A percentile compares a stretch with the other conserved stretches of the same genome.
phyloP scores from a whole-genome alignment of 495 filamentous ascomycete species.

The Podospora conica region DNA sequence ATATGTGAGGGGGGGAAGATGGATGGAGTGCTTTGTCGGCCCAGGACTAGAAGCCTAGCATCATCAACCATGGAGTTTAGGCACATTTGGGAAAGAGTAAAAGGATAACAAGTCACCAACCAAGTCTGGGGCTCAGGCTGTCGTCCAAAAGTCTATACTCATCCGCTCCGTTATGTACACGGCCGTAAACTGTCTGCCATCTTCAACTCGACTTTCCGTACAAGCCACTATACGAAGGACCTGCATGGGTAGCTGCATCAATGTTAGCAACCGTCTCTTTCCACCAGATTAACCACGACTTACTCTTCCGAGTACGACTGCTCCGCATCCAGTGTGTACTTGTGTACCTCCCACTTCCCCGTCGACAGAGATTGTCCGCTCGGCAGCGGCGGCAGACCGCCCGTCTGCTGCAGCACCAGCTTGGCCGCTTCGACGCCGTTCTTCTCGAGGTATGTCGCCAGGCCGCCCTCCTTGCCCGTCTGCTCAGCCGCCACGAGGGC shows the following conservation, averaged over 20 bases:
- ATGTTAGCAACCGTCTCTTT: constrained; percentile 18
- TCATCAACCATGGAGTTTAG: neutral
- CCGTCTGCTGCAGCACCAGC: constrained; percentile 57
- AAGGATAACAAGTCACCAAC: neutral
- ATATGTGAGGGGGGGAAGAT: neutral
- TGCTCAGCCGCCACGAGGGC: constrained; percentile 75
- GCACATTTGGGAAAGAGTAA: neutral
- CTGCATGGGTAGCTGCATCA: constrained; percentile 34
- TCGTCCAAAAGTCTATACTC: constrained; percentile 8
- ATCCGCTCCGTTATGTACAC: constrained; percentile 16
- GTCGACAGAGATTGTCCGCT: constrained; percentile 49
- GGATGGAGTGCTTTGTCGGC: neutral
- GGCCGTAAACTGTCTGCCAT: neutral
- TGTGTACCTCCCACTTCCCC: constrained; percentile 46
- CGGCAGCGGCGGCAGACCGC: constrained; percentile 76
- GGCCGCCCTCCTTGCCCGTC: constrained; percentile 58
- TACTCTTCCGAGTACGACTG: constrained; percentile 52
- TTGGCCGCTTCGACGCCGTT: constrained; percentile 51
- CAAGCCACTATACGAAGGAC: constrained; percentile 22
- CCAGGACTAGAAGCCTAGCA: neutral
- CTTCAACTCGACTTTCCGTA: neutral
- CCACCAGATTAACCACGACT: constrained; percentile 27
- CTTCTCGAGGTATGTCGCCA: constrained; percentile 68
- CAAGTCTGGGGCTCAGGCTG: neutral
- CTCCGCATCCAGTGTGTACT: constrained; percentile 51